These are phyloP conservation scores for Crithidia brevicula DNA, from an alignment of 208 protist species.

Conservation along the genomic window DNA sequence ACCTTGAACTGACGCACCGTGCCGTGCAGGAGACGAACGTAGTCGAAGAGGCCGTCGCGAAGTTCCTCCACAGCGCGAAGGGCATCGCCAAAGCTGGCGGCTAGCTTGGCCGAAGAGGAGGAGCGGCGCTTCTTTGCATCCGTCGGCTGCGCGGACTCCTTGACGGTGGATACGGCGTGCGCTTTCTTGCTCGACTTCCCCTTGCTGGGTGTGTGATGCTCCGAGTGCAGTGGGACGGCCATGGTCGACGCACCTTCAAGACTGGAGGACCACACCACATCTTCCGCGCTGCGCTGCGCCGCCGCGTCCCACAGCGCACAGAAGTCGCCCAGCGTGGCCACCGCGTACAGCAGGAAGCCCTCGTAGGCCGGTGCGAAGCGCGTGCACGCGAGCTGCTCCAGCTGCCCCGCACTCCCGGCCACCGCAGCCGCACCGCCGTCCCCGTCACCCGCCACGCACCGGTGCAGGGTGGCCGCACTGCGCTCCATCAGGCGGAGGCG, in stretches of 20 bases:
- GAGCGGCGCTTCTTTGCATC: neutral
- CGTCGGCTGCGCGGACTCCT: too few relatives aligned
- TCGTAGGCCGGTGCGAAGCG: constrained; percentile 9
- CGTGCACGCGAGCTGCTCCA: constrained; percentile 13
- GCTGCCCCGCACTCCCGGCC: constrained; percentile 3
- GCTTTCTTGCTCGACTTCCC: too few relatives aligned
- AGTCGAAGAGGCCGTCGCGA: constrained; percentile 3
- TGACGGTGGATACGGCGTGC: too few relatives aligned
- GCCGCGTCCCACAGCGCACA: constrained; percentile 10
- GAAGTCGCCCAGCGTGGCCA: constrained; percentile 12
- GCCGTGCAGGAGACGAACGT: constrained; percentile 2
- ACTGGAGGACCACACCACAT: constrained; percentile 6
- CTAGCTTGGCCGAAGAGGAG: neutral
- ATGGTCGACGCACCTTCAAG: neutral
- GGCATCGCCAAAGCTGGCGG: neutral
- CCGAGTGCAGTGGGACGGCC: constrained; percentile 1
- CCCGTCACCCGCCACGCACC: neutral
- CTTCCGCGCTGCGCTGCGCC: constrained; percentile 1
- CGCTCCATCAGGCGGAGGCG: constrained; percentile 10
- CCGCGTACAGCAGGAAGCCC: constrained; percentile 11
- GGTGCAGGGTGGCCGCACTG: neutral
- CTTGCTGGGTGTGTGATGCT: neutral
- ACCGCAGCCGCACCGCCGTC: neutral
- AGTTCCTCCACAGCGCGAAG: constrained; percentile 1
- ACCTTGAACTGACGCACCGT: neutral